Base-by-base conservation (phyloP, 2,329 filamentous ascomycete species). In the Madurella mycetomatis region DNA sequence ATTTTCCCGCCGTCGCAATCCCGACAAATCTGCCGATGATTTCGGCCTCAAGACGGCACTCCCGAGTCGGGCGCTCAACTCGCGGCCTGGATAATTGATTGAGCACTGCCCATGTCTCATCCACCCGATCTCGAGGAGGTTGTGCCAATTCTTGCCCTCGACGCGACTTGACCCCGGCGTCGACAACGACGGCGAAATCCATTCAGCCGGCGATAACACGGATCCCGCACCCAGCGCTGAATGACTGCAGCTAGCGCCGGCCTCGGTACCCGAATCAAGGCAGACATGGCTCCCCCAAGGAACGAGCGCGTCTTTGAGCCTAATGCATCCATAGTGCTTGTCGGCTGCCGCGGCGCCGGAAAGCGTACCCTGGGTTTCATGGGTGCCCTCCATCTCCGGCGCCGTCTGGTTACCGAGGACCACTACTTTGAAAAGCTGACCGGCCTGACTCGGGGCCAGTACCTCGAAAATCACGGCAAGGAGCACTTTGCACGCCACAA, bases 331-430 rank as follows among this genome's bases (percentile, higher is more conserved):
- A 82, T 90, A 51, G 82, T 90, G 18, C 73, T 90, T 42, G 79
- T 90, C 25, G 87, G 87, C 19, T 84, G 87, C 56, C 81, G 84
- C 34, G 86, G 87, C 16, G 84, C 84, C 7, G 87, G 87, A 9
- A 90, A 90, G 67, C 83, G 84, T 40, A 87, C 85, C 16, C 73
- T 90, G 25, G 87, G 84, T 9, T 84, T 90, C 57, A 87, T 90
- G 57, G 84, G 85, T 13, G 86, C 86, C 1, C 84, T 83, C 46
- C 81, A 86, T 58, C 80, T 86, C 50, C 80, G 82, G 31, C 77
- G 84, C 47, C 81, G 84, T 43, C 75, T 90, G 5, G 77, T 90
- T 47, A 87, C 87, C 43, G 81, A 85, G 54, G 85, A 89, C 63
- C 77, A 80, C 56, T 81, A 80, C 55, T 90, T 90, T 60, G 76